phyloP scores from a whole-genome alignment of 768 basidiomycete genomes.

The Termitomyces sp. region DNA sequence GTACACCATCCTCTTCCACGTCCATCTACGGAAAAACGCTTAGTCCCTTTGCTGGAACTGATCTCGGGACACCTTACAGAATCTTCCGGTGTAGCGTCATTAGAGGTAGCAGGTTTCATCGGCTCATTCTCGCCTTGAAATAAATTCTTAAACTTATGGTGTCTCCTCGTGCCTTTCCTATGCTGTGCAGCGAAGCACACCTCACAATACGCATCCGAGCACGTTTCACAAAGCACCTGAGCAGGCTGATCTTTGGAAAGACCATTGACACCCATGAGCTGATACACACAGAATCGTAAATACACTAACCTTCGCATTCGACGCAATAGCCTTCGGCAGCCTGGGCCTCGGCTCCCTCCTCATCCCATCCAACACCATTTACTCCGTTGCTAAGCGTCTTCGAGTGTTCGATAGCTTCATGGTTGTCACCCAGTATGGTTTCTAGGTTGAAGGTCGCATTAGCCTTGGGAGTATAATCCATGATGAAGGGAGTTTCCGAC shows the following conservation, averaged over 20 bases:
- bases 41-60: neutral
- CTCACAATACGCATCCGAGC: conserved; percentile 71
- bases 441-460: conserved; percentile 48
- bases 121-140: conserved; percentile 21
- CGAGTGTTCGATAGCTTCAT: conserved; percentile 58
- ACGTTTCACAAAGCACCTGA: conserved; percentile 65
- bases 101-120: conserved; percentile 13
- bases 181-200: conserved; percentile 86
- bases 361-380: conserved; percentile 57
- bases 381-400: conserved; percentile 23
- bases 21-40: conserved; percentile 34
- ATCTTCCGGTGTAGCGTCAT: conserved; percentile 1
- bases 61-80: conserved; percentile 1
- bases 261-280: conserved; percentile 1
- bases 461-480: conserved; percentile 4
- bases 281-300: neutral
- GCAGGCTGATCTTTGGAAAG: conserved; percentile 69
- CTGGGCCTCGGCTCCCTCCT: conserved; percentile 45
- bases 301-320: conserved; percentile 74
- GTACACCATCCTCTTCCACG: conserved; percentile 28
- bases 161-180: conserved; percentile 72
- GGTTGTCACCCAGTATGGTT: conserved; percentile 62
- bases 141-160: conserved; percentile 50
- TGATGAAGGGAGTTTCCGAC: conserved; percentile 4
- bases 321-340: conserved; percentile 65